Base-by-base conservation (phyloP, 2,329 filamentous ascomycete species). In the Fusarium metavorans region DNA sequence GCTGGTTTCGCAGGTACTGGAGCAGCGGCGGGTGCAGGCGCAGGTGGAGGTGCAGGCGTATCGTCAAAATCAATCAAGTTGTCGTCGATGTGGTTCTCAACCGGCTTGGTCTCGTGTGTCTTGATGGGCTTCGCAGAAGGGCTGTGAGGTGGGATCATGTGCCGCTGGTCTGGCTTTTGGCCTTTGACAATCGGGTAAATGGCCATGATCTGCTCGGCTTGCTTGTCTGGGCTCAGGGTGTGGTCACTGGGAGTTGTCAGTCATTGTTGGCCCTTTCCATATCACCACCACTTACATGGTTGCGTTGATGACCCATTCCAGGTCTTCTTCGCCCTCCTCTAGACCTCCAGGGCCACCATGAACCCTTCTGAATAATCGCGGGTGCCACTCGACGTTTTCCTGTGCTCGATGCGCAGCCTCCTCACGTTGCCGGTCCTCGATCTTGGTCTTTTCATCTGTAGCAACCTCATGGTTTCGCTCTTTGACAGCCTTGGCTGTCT, bases 281-380 rank as follows among this genome's bases (percentile, higher is more conserved):
- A 9, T 20, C 34, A 23, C 30, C 9, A 34, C 37, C n/a, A 82
- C 87, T 80, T 84, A 97, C 95, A 99, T 90, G 66, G 92, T 88
- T 2, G 95, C 93, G 82, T 96, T 93, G 79, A 99, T 94, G 79
- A 98, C 95, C 94, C 95, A 99, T 83, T 98, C 97, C 34, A 99
- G 85, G 75, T 94, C 94, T 81, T 97, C 95, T 82, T 97, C 94
- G 32, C 94, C 94, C 81, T 96, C 92, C 73, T 97, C 94, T 5
- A 88, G 81, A 1, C 91, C 92, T 35, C 92, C 92, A 2, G 92
- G 91, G 1, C 92, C 93, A 27, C 92, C 91, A 52, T 90, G 88
- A 13, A 97, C 93, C 57, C 86, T 85, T 70, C 95, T 90, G 87
- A 99, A 99, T 14, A 98, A 88, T 73, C 92, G 91, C 1, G 97